These are phyloP conservation scores for Daedaleopsis sinensis DNA, from an alignment of 768 basidiomycete species.

Conservation along the genomic window DNA sequence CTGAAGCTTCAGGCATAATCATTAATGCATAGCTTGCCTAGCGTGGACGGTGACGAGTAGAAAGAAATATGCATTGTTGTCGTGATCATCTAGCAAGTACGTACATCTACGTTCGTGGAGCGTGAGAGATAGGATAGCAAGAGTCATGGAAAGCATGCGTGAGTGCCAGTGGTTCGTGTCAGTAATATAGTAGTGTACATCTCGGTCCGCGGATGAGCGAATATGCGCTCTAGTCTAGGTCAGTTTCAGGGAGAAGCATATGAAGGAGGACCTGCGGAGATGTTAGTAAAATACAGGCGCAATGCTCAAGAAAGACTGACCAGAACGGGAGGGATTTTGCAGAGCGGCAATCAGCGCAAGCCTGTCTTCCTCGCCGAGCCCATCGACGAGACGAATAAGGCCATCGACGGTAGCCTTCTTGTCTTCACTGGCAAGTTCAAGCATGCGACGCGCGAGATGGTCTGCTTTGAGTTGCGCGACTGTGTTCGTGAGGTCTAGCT, in stretches of 20 bases:
- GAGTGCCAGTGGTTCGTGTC: neutral
- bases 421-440: slow-evolving; percentile 72
- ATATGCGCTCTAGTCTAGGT: neutral
- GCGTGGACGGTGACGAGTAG: neutral
- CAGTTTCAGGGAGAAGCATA: slow-evolving; percentile 18
- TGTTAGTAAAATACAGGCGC: neutral
- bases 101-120: slow-evolving; percentile 2
- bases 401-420: slow-evolving; percentile 77
- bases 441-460: slow-evolving; percentile 64
- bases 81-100: neutral
- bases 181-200: too few relatives aligned
- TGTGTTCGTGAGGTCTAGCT: slow-evolving; percentile 65
- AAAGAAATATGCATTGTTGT: neutral
- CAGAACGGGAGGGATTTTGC: slow-evolving; percentile 59
- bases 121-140: neutral
- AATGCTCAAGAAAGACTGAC: slow-evolving; percentile 35
- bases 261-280: slow-evolving; percentile 23
- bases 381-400: slow-evolving; percentile 71
- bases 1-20: too few relatives aligned
- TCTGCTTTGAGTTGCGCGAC: slow-evolving; percentile 70
- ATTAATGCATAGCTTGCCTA: too few relatives aligned
- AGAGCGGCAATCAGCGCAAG: slow-evolving; percentile 60
- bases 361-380: slow-evolving; percentile 74
- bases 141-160: slow-evolving; percentile 1
- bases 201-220: too few relatives aligned